Conservation (phyloP, 1,284 basidiomycete genomes). For the Malassezia furfur region DNA sequence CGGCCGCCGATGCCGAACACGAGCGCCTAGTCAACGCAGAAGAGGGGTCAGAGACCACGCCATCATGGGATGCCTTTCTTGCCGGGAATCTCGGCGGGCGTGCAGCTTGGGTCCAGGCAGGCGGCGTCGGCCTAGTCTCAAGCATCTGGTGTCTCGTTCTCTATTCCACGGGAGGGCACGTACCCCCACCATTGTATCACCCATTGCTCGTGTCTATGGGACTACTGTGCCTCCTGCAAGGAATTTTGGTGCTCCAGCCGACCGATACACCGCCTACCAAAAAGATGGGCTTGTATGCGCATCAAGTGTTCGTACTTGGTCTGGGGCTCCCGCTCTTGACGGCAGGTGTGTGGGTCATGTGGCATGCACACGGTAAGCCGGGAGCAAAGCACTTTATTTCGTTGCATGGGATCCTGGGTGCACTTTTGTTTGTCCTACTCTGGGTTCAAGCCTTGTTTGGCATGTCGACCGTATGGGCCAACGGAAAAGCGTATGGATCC, state of each 20-base stretch:
- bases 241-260: conserved; percentile 5
- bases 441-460: conserved; percentile 12
- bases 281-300: not conserved
- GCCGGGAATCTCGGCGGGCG: not conserved
- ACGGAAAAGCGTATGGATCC: conserved; percentile 1
- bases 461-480: not conserved
- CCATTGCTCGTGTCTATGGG: conserved; percentile 10
- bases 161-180: not conserved
- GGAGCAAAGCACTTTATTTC: conserved; percentile 14
- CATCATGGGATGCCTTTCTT: not conserved
- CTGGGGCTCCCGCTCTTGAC: conserved; percentile 3
- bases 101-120: not conserved
- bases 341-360: conserved; percentile 10
- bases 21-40: not conserved
- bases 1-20: not conserved
- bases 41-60: not conserved
- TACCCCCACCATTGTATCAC: conserved; percentile 7
- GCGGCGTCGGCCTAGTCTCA: not conserved
- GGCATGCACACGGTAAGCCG: conserved; percentile 4
- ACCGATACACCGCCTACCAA: not conserved
- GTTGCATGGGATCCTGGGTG: conserved; percentile 9
- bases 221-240: conserved; percentile 1
- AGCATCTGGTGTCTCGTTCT: not conserved
- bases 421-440: not conserved
- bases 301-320: conserved; percentile 1